These are phyloP conservation scores for Spiraea crenata DNA, from an alignment of 331 rosid genomes.

Conservation along the genomic window DNA sequence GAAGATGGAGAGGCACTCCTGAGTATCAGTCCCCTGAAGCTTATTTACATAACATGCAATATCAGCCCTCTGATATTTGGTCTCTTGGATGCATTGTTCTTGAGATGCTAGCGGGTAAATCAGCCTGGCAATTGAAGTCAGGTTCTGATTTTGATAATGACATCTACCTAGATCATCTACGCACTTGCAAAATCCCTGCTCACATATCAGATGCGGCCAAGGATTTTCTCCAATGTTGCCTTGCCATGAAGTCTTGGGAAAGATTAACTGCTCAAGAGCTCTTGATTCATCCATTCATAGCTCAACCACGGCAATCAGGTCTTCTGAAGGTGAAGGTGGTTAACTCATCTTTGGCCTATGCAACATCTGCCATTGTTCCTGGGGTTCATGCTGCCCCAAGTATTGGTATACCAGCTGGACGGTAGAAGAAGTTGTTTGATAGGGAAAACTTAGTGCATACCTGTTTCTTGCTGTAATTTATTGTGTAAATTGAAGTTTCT, in stretches of 20 bases:
- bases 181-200: neutral
- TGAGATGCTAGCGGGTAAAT: constrained; percentile 21
- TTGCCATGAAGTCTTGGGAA: neutral
- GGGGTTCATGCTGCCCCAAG: neutral
- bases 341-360: neutral
- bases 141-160: neutral
- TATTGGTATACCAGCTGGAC: neutral
- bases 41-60: neutral
- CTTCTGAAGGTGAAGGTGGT: neutral
- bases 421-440: too few relatives aligned
- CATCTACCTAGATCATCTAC: neutral
- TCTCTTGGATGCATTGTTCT: constrained; percentile 33
- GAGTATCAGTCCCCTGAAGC: constrained; percentile 28
- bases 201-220: neutral
- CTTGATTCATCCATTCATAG: neutral
- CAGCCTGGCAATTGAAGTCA: neutral
- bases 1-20: constrained; percentile 28
- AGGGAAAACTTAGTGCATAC: too few relatives aligned
- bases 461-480: too few relatives aligned
- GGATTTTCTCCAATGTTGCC: neutral
- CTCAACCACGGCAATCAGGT: neutral
- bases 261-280: neutral
- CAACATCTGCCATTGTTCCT: neutral
- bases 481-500: too few relatives aligned
- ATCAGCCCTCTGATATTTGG: constrained; percentile 30